Percentiles rank a stretch among this genome's conserved stretches.
Conservation (phyloP, 345 rosid species). For the Gossypium turneri region DNA sequence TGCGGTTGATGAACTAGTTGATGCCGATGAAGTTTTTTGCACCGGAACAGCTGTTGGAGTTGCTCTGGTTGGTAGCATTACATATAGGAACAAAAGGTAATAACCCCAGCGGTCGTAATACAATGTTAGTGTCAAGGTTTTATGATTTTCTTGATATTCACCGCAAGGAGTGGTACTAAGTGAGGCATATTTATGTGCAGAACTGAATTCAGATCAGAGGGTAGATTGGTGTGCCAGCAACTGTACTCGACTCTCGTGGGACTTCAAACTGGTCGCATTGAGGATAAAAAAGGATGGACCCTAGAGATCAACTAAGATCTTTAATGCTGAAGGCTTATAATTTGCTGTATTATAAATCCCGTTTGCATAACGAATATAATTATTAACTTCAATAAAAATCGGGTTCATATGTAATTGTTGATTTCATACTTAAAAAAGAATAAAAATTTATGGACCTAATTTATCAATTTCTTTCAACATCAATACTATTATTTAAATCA, state of each 20-base stretch:
- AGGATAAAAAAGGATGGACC: constrained; percentile 74
- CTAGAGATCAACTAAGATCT: constrained; percentile 31
- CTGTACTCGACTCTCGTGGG: constrained; percentile 58
- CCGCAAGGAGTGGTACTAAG: background rate
- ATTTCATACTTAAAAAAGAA: too few relatives aligned
- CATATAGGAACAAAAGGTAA: constrained; percentile 51
- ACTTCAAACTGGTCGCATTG: constrained; percentile 59
- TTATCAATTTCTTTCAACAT: too few relatives aligned
- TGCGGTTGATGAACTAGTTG: constrained; percentile 49
- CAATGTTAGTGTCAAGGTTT: too few relatives aligned
- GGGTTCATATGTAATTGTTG: too few relatives aligned
- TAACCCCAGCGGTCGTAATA: too few relatives aligned
- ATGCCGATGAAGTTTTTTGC: constrained; percentile 73
- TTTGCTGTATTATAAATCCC: background rate
- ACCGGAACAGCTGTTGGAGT: constrained; percentile 77
- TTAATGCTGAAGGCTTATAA: background rate
- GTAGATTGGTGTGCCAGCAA: constrained; percentile 40
- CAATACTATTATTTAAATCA: too few relatives aligned
- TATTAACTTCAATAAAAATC: too few relatives aligned
- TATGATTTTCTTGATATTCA: too few relatives aligned
- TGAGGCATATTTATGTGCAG: constrained; percentile 33
- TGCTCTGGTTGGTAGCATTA: constrained; percentile 61
- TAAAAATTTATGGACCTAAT: too few relatives aligned
- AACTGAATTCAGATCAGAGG: constrained; percentile 44
- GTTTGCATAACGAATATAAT: too few relatives aligned